These are phyloP conservation scores for Botrytis aclada DNA, from an alignment of 2,329 filamentous ascomycete genomes.

Conservation along the genomic window DNA sequence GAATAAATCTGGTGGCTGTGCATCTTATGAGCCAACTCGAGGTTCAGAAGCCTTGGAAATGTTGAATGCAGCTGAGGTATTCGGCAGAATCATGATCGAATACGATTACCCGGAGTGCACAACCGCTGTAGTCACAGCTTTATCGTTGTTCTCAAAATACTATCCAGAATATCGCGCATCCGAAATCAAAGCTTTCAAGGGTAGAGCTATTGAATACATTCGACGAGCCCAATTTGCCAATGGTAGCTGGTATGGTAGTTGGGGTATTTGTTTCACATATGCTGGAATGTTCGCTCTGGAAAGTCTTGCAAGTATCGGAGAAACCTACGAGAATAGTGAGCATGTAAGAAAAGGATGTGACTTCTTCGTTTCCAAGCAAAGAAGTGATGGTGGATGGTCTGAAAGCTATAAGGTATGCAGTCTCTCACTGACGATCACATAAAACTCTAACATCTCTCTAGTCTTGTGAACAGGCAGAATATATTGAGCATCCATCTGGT, in stretches of 20 bases:
- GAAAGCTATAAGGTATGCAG: constrained; percentile 74
- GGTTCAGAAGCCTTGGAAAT: constrained; percentile 76
- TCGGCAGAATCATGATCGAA: constrained; percentile 96
- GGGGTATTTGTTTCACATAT: constrained; percentile 98
- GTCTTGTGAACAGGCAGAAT: constrained; percentile 74
- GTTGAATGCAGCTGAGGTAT: constrained; percentile 94
- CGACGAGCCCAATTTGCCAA: constrained; percentile 72
- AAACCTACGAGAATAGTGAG: constrained; percentile 72
- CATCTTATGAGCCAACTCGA: constrained; percentile 83
- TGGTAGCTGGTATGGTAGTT: constrained; percentile 96
- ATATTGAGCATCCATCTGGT: constrained; percentile 67
- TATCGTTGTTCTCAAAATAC: constrained; percentile 76
- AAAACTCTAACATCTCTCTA: constrained; percentile 36
- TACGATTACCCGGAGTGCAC: constrained; percentile 99
- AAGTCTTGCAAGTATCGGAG: constrained; percentile 75
- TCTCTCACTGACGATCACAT: constrained; percentile 7
- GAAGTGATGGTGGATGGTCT: constrained; percentile 90
- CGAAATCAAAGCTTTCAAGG: constrained; percentile 73
- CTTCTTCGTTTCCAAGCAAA: constrained; percentile 81
- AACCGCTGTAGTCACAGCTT: constrained; percentile 84
- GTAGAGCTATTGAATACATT: constrained; percentile 76
- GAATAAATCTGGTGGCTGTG: constrained; percentile 79
- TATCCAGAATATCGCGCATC: constrained; percentile 75
- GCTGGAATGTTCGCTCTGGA: constrained; percentile 95
- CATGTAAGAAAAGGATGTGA: constrained; percentile 73